These are phyloP conservation scores for Fusarium napiforme DNA, from an alignment of 2,329 filamentous ascomycete genomes.

Conservation along the genomic window DNA sequence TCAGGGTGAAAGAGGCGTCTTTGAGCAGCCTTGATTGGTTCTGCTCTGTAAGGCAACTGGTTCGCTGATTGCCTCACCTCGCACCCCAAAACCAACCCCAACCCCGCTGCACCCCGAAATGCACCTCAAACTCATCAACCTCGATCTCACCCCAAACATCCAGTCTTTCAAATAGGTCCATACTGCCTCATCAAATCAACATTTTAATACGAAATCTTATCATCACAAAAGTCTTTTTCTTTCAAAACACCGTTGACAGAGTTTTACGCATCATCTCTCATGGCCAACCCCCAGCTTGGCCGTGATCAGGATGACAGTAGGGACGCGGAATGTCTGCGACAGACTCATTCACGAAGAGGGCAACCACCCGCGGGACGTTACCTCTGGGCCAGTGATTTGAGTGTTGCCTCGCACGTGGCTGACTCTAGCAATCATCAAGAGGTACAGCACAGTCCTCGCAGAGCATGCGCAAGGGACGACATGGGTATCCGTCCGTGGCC, in stretches of 20 bases:
- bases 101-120: not conserved
- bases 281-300: not conserved
- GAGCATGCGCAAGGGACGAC: not conserved
- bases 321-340: not conserved
- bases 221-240: fast-evolving
- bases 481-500: fast-evolving
- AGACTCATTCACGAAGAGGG: not conserved
- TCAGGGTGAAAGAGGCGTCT: not conserved
- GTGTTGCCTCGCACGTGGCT: not conserved
- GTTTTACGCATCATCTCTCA: not conserved
- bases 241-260: not conserved
- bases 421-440: not conserved
- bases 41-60: not conserved
- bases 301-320: not conserved
- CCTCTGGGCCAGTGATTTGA: not conserved
- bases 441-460: not conserved
- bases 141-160: not conserved
- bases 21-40: not conserved
- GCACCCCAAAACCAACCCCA: not conserved
- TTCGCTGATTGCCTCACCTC: not conserved
- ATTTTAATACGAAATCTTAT: fast-evolving
- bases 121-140: not conserved
- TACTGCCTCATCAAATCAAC: fast-evolving
- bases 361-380: fast-evolving
- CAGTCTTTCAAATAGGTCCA: not conserved